These are phyloP conservation scores for Trametes villosa DNA, from an alignment of 768 basidiomycete species.

Conservation along the genomic window DNA sequence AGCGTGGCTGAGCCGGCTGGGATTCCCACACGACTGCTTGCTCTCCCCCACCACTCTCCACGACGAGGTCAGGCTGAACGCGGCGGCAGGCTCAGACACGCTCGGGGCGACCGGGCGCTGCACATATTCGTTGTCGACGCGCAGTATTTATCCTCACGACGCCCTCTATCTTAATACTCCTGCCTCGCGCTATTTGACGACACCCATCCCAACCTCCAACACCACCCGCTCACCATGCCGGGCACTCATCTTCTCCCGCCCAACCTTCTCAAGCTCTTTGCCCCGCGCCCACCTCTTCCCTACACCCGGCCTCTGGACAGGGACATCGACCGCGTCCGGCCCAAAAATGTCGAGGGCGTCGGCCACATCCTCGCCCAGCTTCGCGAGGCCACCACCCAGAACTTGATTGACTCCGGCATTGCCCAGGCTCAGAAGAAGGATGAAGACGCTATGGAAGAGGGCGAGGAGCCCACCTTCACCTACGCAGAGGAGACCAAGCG, in stretches of 20 bases:
- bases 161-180: slow-evolving; percentile 2
- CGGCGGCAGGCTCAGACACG: slow-evolving; percentile 11
- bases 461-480: slow-evolving; percentile 80
- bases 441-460: slow-evolving; percentile 78
- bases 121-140: slow-evolving; percentile 12
- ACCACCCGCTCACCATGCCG: slow-evolving; percentile 43
- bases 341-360: slow-evolving; percentile 78
- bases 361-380: slow-evolving; percentile 72
- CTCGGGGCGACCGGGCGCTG: slow-evolving; percentile 15
- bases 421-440: slow-evolving; percentile 47
- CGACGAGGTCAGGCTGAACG: slow-evolving; percentile 5
- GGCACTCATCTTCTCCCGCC: slow-evolving; percentile 92
- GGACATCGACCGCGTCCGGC: slow-evolving; percentile 74
- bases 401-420: slow-evolving; percentile 51
- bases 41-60: slow-evolving; percentile 11
- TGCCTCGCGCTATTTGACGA: slow-evolving; percentile 9
- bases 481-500: slow-evolving; percentile 83
- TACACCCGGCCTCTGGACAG: slow-evolving; percentile 85
- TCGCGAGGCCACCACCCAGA: slow-evolving; percentile 76
- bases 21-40: slow-evolving; percentile 16
- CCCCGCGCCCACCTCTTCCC: slow-evolving; percentile 87
- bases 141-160: slow-evolving; percentile 22
- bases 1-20: background rate
- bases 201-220: background rate
- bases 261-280: slow-evolving; percentile 95